Evolutionary conservation across 108 stramenopile species (phyloP).

Genomic region (Schizochytrium sp.): DNA sequence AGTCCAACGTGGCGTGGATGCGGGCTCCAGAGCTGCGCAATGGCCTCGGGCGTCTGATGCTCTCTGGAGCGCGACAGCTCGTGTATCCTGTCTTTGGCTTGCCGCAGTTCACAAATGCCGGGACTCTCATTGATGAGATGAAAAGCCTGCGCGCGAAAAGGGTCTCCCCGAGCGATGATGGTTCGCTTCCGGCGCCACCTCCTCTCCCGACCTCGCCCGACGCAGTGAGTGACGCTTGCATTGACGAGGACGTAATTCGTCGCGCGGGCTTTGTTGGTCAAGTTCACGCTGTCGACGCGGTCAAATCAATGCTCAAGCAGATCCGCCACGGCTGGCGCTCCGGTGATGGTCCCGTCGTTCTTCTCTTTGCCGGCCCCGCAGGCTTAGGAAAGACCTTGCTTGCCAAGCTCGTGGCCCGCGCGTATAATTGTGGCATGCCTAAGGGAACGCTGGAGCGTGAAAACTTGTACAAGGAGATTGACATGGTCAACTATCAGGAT

Average conservation of each 20-base stretch:
- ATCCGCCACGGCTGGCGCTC: neutral
- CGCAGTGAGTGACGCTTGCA: neutral
- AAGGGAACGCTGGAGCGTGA: too few relatives aligned
- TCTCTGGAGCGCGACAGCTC: too few relatives aligned
- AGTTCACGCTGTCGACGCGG: neutral
- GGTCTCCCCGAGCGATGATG: neutral
- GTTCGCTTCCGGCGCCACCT: neutral
- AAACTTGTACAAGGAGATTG: neutral
- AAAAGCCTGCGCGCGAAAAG: too few relatives aligned
- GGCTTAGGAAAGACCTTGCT: neutral
- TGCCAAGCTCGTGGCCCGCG: neutral
- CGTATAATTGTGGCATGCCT: neutral
- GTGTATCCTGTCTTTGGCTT: too few relatives aligned
- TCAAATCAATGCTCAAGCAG: neutral
- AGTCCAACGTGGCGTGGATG: too few relatives aligned
- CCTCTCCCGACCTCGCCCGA: neutral
- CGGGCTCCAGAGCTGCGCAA: too few relatives aligned
- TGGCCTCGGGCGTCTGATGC: too few relatives aligned
- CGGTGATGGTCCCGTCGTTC: neutral
- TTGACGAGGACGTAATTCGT: neutral
- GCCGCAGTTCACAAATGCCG: too few relatives aligned
- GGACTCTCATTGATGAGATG: too few relatives aligned
- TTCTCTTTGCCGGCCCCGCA: neutral
- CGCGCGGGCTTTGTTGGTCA: neutral
- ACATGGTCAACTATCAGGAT: slow-evolving; percentile 19